phyloP scores from a whole-genome alignment of 2,329 filamentous ascomycete species.

The Didymellaceae sp. region DNA sequence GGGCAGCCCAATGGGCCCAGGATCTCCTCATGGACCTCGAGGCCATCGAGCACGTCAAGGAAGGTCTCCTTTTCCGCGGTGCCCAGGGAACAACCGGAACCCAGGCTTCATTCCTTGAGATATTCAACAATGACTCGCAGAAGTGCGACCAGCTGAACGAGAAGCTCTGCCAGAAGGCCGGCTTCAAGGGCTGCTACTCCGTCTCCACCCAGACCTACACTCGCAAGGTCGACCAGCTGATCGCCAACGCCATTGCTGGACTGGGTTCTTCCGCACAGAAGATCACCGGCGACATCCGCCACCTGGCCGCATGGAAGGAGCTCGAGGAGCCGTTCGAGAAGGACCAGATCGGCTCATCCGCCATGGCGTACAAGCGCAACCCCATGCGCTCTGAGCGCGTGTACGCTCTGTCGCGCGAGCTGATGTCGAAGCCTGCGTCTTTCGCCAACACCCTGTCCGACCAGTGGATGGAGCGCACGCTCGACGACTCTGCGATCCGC shows the following conservation, averaged over 20 bases:
- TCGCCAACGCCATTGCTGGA: slow-evolving; percentile 80
- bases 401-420: slow-evolving; percentile 63
- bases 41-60: slow-evolving; percentile 72
- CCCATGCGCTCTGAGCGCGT: slow-evolving; percentile 66
- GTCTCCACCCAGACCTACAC: slow-evolving; percentile 78
- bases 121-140: slow-evolving; percentile 66
- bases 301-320: slow-evolving; percentile 78
- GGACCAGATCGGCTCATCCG: slow-evolving; percentile 61
- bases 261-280: slow-evolving; percentile 80
- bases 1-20: slow-evolving; percentile 76
- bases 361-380: slow-evolving; percentile 70
- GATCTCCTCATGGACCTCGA: slow-evolving; percentile 78
- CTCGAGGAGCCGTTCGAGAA: slow-evolving; percentile 84
- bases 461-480: slow-evolving; percentile 80
- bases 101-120: slow-evolving; percentile 73
- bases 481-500: slow-evolving; percentile 78
- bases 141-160: slow-evolving; percentile 69
- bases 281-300: slow-evolving; percentile 76
- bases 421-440: slow-evolving; percentile 62
- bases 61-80: slow-evolving; percentile 76
- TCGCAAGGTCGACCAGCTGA: slow-evolving; percentile 79
- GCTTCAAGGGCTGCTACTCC: slow-evolving; percentile 65
- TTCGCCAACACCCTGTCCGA: slow-evolving; percentile 68
- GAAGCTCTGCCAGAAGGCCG: slow-evolving; percentile 70
- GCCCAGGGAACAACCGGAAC: slow-evolving; percentile 54